Evolutionary conservation across 805 yeast genomes (phyloP).

Genomic region (Schwanniomyces sp.): DNA sequence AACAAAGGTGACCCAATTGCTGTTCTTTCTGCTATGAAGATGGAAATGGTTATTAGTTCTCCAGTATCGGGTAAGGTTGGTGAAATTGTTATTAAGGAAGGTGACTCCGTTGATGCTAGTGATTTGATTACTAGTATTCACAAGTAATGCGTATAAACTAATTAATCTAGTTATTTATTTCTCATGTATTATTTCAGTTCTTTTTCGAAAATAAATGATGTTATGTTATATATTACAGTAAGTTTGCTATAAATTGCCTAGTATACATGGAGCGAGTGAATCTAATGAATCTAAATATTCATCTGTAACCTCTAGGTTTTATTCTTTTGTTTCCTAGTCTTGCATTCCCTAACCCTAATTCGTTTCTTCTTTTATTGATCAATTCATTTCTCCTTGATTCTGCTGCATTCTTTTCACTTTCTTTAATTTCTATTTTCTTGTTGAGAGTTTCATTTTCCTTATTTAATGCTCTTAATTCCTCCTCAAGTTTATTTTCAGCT

Average conservation of each 20-base stretch:
- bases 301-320: not conserved
- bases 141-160: conserved; percentile 13
- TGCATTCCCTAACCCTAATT: conserved; percentile 19
- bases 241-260: not conserved
- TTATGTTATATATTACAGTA: not conserved
- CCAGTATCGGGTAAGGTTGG: conserved; percentile 84
- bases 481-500: conserved; percentile 22
- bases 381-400: conserved; percentile 10
- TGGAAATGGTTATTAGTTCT: conserved; percentile 98
- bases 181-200: not conserved
- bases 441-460: conserved; percentile 24
- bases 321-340: not conserved
- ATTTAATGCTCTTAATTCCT: conserved; percentile 23
- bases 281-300: not conserved
- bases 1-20: conserved; percentile 96
- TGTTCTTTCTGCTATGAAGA: conserved; percentile 96
- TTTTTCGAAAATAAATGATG: not conserved
- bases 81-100: conserved; percentile 76
- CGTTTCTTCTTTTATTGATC: conserved; percentile 18
- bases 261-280: not conserved
- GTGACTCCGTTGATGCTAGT: conserved; percentile 93
- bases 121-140: conserved; percentile 62
- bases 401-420: conserved; percentile 8
- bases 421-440: conserved; percentile 17
- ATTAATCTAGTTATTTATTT: conserved; percentile 1